Evolutionary conservation across 371 early-diverging fungal genomes (phyloP), one percentile per base, ranked within the genome.

Genomic region (Mortierella sp.): DNA sequence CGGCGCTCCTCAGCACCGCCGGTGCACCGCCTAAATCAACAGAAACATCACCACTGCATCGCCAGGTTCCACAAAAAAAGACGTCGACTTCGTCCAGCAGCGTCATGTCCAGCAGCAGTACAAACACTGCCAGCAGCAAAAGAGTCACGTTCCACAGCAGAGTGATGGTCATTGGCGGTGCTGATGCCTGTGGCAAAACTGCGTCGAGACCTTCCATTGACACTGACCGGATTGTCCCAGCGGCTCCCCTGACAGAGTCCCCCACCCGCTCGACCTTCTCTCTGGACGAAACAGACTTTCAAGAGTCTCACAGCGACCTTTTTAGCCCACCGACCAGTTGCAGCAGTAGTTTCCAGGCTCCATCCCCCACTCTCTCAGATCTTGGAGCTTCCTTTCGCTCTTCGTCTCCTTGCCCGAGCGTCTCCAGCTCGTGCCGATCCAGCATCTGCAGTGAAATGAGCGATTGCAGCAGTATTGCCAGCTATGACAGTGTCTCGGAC

Each of bases 141-240:
- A 63, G 53, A 29, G 74, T 74, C 29, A 68, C 68, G 9, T 74
- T 74, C 60, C 51, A 74, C 44, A 68, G 68, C 11, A 60, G 68
- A 43, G 68, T 74, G 12, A 53, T 64, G 74, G 64, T 74, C 45
- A 59, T 74, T 45, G 74, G 63, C 25, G 53, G 44, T 45, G 57
- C 63, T 28, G 60, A 21, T 43, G 48, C 25, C n/a, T 15, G 18
- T 19, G 12, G 46, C 44, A 26, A 44, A 60, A 11, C 59, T 45
- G 25, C 43, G 21, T 1, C 70, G 63, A 60, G 52, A 60, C 53
- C 18, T 18, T 43, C 53, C 48, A 50, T 12, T 48, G 25, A 21
- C 66, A n/a, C 15, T 30, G 25, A 47, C 43, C 19, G 29, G 44
- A 30, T 58, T 57, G 60, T 59, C 62, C 53, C 70, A 4, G 25